phyloP scores from a whole-genome alignment of 805 yeast genomes.

The Kuraishia capsulata region DNA sequence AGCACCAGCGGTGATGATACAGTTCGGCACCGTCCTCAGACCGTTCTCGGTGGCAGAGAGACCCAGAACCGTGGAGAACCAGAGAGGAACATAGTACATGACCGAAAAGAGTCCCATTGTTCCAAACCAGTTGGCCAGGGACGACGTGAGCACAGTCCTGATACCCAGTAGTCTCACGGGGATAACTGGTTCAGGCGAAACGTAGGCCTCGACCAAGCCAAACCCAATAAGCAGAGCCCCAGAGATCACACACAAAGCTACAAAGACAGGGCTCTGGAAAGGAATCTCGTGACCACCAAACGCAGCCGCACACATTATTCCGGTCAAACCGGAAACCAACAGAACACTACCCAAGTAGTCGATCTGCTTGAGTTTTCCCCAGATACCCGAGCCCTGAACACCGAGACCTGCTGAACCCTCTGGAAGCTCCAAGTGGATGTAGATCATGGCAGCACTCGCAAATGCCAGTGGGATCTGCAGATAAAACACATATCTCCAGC shows the following conservation, averaged over 20 bases:
- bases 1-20: constrained; percentile 55
- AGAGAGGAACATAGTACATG: constrained; percentile 66
- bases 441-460: constrained; percentile 28
- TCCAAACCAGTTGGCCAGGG: constrained; percentile 60
- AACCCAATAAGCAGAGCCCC: constrained; percentile 28
- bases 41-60: constrained; percentile 51
- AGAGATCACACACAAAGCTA: constrained; percentile 23
- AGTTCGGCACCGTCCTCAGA: constrained; percentile 43
- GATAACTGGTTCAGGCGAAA: constrained; percentile 57
- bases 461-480: constrained; percentile 44
- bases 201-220: constrained; percentile 37
- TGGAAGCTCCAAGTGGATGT: constrained; percentile 27
- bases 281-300: constrained; percentile 50
- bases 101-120: constrained; percentile 60
- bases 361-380: constrained; percentile 43
- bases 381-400: constrained; percentile 30
- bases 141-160: constrained; percentile 55
- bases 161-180: constrained; percentile 51
- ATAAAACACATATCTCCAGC: constrained; percentile 61
- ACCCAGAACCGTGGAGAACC: constrained; percentile 43
- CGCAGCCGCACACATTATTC: constrained; percentile 58
- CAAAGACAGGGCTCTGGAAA: constrained; percentile 34
- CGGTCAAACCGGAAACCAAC: constrained; percentile 47
- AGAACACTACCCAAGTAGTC: constrained; percentile 60
- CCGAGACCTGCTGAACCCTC: constrained; percentile 46